Conservation (phyloP, 2,329 filamentous ascomycete genomes). For the Colletotrichum tropicicola region DNA sequence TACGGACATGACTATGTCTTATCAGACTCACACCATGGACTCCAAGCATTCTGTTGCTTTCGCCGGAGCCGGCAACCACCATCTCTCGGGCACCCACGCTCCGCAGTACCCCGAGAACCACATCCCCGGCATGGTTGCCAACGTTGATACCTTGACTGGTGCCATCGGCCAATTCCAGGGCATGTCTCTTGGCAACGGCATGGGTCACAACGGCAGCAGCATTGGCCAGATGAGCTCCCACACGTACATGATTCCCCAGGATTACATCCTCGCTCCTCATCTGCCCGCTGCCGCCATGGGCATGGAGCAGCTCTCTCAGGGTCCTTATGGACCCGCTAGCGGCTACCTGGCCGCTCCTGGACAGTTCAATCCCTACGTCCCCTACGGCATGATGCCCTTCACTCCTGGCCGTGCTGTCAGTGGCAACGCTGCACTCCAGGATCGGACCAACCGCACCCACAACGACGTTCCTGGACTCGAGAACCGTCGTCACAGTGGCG, state of each 20-base stretch:
- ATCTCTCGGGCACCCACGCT: conserved; percentile 1
- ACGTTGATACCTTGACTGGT: conserved; percentile 18
- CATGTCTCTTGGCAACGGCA: conserved; percentile 46
- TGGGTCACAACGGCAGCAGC: conserved; percentile 36
- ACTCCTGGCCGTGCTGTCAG: conserved; percentile 57
- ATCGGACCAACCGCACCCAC: conserved; percentile 56
- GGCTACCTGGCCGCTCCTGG: conserved; percentile 46
- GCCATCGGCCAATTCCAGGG: conserved; percentile 31
- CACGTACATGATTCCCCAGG: conserved; percentile 47
- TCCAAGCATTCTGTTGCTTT: conserved; percentile 39
- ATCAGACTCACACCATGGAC: conserved; percentile 49
- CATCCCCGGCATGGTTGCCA: conserved; percentile 21
- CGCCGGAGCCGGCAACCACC: conserved; percentile 9
- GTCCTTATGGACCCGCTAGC: conserved; percentile 44
- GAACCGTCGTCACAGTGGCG: conserved; percentile 61
- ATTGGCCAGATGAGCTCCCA: conserved; percentile 41
- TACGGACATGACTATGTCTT: conserved; percentile 39
- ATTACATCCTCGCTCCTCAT: conserved; percentile 46
- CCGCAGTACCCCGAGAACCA: conserved; percentile 30
- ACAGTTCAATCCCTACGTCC: conserved; percentile 41
- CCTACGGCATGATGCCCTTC: conserved; percentile 56
- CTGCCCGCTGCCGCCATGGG: conserved; percentile 42
- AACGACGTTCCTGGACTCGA: conserved; percentile 69
- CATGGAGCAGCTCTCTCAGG: conserved; percentile 39
- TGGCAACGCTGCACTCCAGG: conserved; percentile 44